Conservation (phyloP, 2,329 filamentous ascomycete species). For the Fusarium tupiense region DNA sequence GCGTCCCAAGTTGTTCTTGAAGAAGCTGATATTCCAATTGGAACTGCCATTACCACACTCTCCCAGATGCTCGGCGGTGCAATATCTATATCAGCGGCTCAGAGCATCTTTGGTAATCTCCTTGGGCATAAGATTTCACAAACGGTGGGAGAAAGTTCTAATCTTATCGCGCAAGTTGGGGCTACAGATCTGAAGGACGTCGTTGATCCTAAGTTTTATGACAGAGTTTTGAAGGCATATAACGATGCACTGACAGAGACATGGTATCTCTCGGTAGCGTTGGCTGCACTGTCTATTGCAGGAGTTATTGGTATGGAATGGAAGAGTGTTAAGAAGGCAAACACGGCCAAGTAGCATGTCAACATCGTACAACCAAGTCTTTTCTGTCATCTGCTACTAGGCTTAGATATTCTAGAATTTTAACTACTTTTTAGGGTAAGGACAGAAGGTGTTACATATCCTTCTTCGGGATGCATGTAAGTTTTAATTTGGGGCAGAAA, state of each 20-base stretch:
- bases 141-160: background rate
- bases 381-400: too few species aligned
- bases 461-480: too few species aligned
- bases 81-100: background rate
- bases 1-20: slow-evolving; percentile 47
- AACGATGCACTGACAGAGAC: background rate
- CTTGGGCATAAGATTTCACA: background rate
- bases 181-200: background rate
- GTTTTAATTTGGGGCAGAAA: too few species aligned
- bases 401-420: too few species aligned
- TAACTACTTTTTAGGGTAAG: fast-evolving
- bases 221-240: background rate
- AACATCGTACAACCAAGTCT: too few species aligned
- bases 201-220: background rate
- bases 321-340: too few species aligned
- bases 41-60: background rate
- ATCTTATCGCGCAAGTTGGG: background rate
- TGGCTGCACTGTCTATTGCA: too few species aligned
- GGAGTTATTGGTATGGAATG: too few species aligned
- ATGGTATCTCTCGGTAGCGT: fast-evolving
- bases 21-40: background rate
- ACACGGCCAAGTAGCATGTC: too few species aligned
- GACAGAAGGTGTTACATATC: too few species aligned
- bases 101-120: background rate
- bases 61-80: background rate